These are phyloP conservation scores for Lepidium aucheri DNA, from an alignment of 345 rosid genomes.

Conservation along the genomic window DNA sequence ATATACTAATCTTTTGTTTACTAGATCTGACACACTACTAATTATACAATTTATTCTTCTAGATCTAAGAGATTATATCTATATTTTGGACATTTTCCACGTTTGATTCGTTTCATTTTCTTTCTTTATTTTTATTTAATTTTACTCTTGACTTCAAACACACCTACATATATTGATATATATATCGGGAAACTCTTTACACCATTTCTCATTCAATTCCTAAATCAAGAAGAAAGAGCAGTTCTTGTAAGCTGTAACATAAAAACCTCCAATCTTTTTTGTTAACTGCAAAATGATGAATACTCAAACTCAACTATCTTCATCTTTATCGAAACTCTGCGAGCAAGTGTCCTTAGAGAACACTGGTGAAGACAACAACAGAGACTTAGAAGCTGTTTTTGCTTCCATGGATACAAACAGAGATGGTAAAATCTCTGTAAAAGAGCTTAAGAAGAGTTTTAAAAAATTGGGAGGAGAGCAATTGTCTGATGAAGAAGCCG, in stretches of 20 bases:
- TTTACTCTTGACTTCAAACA: background rate
- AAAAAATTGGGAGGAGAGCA: conserved; percentile 32
- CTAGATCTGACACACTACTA: conserved; percentile 8
- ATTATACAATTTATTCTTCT: background rate
- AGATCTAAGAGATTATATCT: conserved; percentile 10
- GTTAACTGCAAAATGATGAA: conserved; percentile 21
- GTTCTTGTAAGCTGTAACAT: background rate
- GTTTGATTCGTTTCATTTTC: conserved; percentile 6
- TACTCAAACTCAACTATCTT: conserved; percentile 21
- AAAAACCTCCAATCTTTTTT: background rate
- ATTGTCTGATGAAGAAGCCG: conserved; percentile 46
- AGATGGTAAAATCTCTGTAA: conserved; percentile 53
- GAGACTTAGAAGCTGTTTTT: conserved; percentile 36
- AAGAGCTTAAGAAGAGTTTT: conserved; percentile 46
- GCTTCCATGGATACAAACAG: conserved; percentile 47
- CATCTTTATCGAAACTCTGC: conserved; percentile 21
- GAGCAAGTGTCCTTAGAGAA: background rate
- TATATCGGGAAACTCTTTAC: background rate
- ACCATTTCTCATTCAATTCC: conserved; percentile 13
- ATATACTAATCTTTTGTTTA: background rate
- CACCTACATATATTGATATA: conserved; percentile 1
- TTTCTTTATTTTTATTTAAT: background rate
- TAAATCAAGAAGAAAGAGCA: background rate
- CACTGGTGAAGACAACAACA: background rate
- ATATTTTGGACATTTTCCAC: conserved; percentile 19